Conservation (phyloP, 768 basidiomycete species). For the Pilatotrama ljubarskyi region DNA sequence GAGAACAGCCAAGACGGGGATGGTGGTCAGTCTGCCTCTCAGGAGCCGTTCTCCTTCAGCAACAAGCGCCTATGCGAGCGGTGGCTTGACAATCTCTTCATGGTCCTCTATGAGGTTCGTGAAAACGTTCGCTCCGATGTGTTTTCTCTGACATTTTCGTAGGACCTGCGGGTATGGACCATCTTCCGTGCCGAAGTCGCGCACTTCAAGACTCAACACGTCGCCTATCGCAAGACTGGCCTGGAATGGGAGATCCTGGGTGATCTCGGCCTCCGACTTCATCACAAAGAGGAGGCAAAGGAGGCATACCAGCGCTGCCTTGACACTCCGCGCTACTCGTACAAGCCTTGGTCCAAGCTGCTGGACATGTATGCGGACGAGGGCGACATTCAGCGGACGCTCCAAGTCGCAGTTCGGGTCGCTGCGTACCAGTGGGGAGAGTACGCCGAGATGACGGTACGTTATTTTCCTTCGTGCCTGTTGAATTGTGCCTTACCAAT, state of each 20-base stretch:
- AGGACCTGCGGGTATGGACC: constrained; percentile 98
- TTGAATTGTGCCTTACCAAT: constrained; percentile 2
- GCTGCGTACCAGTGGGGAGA: constrained; percentile 92
- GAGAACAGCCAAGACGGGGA: constrained; percentile 33
- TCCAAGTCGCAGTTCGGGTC: constrained; percentile 91
- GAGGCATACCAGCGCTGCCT: constrained; percentile 96
- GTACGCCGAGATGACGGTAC: constrained; percentile 84
- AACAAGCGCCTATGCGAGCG: constrained; percentile 96
- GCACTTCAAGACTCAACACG: constrained; percentile 98
- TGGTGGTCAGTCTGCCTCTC: constrained; percentile 21
- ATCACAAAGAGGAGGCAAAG: constrained; percentile 98
- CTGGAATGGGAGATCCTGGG: constrained; percentile 98
- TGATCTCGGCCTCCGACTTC: constrained; percentile 87
- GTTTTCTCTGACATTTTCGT: background rate
- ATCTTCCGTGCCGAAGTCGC: constrained; percentile 98
- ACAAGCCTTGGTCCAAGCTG: constrained; percentile 91
- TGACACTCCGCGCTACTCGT: constrained; percentile 80
- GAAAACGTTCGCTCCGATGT: background rate
- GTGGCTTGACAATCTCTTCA: constrained; percentile 97
- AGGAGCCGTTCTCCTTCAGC: constrained; percentile 85
- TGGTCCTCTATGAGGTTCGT: constrained; percentile 93
- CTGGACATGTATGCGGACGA: constrained; percentile 98
- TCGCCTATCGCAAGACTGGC: constrained; percentile 96
- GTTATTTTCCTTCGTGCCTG: constrained; percentile 32
- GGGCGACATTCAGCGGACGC: constrained; percentile 84